Conservation (phyloP, 768 basidiomycete genomes). For the Rubroboletus satanas region DNA sequence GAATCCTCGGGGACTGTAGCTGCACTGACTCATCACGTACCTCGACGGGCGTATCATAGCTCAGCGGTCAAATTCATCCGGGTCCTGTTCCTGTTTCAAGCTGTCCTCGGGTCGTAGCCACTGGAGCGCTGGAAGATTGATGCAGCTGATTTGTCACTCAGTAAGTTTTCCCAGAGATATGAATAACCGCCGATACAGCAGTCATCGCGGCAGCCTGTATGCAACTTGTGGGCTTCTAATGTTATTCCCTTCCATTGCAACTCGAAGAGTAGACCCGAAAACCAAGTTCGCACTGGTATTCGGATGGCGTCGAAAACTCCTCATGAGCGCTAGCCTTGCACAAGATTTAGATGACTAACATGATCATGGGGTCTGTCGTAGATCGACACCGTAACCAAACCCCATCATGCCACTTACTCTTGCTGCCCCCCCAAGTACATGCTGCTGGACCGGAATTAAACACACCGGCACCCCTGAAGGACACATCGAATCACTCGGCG, state of each 20-base stretch:
- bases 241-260: background rate
- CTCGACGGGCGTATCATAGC: too few relatives aligned
- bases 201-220: background rate
- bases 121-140: too few relatives aligned
- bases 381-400: background rate
- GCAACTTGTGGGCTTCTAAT: background rate
- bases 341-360: background rate
- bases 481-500: conserved; percentile 41
- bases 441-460: conserved; percentile 47
- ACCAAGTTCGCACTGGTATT: too few relatives aligned
- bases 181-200: background rate
- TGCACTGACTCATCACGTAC: too few relatives aligned
- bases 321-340: too few relatives aligned
- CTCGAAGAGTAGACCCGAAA: background rate
- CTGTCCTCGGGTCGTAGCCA: too few relatives aligned
- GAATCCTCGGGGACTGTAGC: too few relatives aligned
- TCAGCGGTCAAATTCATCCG: too few relatives aligned
- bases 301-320: too few relatives aligned
- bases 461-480: conserved; percentile 49
- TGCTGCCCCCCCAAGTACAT: conserved; percentile 43
- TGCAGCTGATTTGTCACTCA: too few relatives aligned
- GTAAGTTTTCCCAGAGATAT: too few relatives aligned
- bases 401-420: conserved; percentile 18
- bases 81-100: too few relatives aligned
- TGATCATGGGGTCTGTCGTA: background rate